Evolutionary conservation across 164 flowering plant genomes (phyloP), one percentile per base, ranked within the genome.

Genomic region (Tinospora cordifolia): DNA sequence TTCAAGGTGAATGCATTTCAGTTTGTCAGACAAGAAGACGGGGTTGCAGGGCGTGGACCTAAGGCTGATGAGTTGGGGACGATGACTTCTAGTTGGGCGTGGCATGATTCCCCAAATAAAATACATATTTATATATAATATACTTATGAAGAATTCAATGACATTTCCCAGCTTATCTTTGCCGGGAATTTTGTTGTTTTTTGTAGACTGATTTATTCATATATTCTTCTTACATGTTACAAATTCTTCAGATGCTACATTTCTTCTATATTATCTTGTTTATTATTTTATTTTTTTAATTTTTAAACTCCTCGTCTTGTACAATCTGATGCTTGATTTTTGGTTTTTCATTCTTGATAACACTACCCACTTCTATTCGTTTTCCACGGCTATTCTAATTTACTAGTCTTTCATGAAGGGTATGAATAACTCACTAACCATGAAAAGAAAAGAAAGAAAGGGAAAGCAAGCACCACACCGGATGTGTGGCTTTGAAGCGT

Each of bases 111-210:
- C 66, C 49, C 71, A 68, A 60, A 30, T 54, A 27, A 69, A 67
- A 67, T 49, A 30, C 4, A 30, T 30, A n/a, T n/a, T n/a, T n/a
- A n/a, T n/a, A n/a, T n/a, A 30, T 54, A 27, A 69, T 65, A 67
- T 49, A 30, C 4, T 1, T 30, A 40, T 64, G 71, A 66, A 71
- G 47, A 62, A 34, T 62, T 59, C 5, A 58, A 10, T 68, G 77
- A 74, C 75, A 71, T 78, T 71, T 80, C 78, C 86, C 25, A 70
- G 72, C 68, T 81, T 76, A 82, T 78, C 69, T 64, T 12, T 72
- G 62, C 69, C 71, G 76, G 84, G 77, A 77, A 69, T 74, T 81
- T 82, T 82, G 76, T 70, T 30, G 54, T 3, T 69, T 70, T 51
- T 46, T 73, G 46, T 6, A 38, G 72, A 46, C 75, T 76, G 77